Evolutionary conservation across 2,329 filamentous ascomycete species (phyloP).

Genomic region (Aureobasidium vineae): DNA sequence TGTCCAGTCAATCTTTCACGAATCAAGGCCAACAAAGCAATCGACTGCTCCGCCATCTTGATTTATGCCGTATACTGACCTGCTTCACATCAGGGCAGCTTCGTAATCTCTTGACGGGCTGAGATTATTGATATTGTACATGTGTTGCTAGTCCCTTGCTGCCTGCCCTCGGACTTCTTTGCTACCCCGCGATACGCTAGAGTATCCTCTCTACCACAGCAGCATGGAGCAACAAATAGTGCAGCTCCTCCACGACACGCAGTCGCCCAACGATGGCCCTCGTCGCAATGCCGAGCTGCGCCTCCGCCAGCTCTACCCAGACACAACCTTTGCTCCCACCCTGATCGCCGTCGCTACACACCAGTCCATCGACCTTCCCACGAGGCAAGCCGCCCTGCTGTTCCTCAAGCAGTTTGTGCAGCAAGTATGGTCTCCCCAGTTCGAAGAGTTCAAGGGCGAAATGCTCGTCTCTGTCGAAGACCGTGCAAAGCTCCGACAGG

Average conservation of each 20-base stretch:
- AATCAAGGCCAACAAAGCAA: background rate
- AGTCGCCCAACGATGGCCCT: conserved; percentile 70
- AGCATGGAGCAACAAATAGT: conserved; percentile 94
- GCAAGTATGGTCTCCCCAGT: conserved; percentile 75
- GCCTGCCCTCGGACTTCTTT: background rate
- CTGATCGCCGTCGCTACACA: conserved; percentile 80
- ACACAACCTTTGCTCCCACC: conserved; percentile 70
- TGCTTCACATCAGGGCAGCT: background rate
- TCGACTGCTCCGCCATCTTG: too few species aligned
- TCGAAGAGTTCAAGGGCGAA: conserved; percentile 67
- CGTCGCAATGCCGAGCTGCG: conserved; percentile 85
- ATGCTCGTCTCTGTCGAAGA: conserved; percentile 69
- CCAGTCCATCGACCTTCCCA: conserved; percentile 65
- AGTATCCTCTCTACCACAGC: background rate
- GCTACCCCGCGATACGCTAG: conserved; percentile 24
- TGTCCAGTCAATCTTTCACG: background rate
- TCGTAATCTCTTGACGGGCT: too few species aligned
- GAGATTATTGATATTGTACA: background rate
- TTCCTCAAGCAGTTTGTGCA: conserved; percentile 80
- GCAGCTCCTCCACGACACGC: conserved; percentile 81
- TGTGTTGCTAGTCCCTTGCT: background rate
- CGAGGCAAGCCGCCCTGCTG: conserved; percentile 80
- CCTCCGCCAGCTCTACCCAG: conserved; percentile 67
- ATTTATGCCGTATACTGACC: background rate
- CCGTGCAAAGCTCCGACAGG: conserved; percentile 70